These are phyloP conservation scores for Onygenales sp. DNA, from an alignment of 2,329 filamentous ascomycete genomes.

Conservation along the genomic window DNA sequence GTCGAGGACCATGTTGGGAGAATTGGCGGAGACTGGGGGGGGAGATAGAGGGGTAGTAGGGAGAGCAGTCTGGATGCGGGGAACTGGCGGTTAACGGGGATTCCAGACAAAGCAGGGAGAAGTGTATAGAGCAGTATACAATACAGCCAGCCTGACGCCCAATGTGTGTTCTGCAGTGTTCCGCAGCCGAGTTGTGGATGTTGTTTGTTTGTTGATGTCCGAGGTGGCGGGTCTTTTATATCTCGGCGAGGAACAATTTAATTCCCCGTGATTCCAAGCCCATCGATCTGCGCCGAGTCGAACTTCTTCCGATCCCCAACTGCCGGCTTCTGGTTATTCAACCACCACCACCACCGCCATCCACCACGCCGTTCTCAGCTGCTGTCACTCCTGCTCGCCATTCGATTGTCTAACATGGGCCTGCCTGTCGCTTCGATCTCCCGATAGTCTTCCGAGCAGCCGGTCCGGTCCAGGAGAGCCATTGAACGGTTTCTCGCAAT, in stretches of 20 bases:
- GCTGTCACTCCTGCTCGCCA: not conserved
- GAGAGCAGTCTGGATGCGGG: not conserved
- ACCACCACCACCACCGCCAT: not conserved
- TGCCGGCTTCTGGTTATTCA: not conserved
- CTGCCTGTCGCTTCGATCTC: not conserved
- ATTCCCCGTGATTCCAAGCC: slow-evolving; percentile 4
- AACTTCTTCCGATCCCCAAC: not conserved
- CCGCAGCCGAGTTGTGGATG: not conserved
- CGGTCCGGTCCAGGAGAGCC: not conserved
- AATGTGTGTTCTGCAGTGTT: no score
- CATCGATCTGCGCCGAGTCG: not conserved
- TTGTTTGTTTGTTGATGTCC: not conserved
- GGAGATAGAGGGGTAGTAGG: not conserved
- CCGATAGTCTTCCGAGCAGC: not conserved
- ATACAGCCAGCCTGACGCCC: no score
- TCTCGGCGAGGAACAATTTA: not conserved
- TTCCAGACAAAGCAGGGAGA: no score
- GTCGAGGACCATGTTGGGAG: slow-evolving; percentile 46
- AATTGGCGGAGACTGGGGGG: not conserved
- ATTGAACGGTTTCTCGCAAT: slow-evolving; percentile 19
- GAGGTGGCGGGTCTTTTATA: not conserved
- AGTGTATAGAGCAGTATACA: not conserved
- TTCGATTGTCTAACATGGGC: slow-evolving; percentile 1
- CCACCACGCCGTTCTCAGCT: not conserved
- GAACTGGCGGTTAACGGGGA: no score